These are phyloP conservation scores for Clavariopsis aquatica DNA, from an alignment of 495 filamentous ascomycete species.

Conservation along the genomic window DNA sequence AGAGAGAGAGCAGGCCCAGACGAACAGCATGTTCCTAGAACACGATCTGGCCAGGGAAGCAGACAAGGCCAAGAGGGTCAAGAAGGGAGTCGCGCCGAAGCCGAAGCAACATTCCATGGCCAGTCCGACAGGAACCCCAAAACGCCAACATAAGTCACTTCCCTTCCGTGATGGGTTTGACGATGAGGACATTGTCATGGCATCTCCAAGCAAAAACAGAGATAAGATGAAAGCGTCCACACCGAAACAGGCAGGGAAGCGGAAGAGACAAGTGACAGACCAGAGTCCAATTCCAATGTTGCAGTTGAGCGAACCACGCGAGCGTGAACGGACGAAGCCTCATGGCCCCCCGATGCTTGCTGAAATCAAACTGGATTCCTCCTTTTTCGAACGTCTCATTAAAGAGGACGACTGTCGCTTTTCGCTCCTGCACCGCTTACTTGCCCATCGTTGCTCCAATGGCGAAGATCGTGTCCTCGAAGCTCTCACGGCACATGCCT, in stretches of 20 bases:
- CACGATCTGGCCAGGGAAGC: slow-evolving; percentile 65
- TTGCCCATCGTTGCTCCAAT: slow-evolving; percentile 56
- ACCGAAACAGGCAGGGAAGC: slow-evolving; percentile 61
- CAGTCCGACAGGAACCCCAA: slow-evolving; percentile 58
- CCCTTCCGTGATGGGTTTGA: slow-evolving; percentile 71
- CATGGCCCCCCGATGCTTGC: slow-evolving; percentile 9
- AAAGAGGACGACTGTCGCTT: slow-evolving; percentile 45
- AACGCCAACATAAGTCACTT: slow-evolving; percentile 53
- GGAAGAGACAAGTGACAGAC: slow-evolving; percentile 60
- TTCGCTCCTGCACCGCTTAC: slow-evolving; percentile 57
- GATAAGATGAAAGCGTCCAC: slow-evolving; percentile 56
- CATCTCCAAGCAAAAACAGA: slow-evolving; percentile 58
- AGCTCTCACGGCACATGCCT: slow-evolving; percentile 76
- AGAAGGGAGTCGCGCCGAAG: slow-evolving; percentile 45
- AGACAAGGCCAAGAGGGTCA: slow-evolving; percentile 48
- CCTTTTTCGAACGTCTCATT: slow-evolving; percentile 40
- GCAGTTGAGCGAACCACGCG: slow-evolving; percentile 52
- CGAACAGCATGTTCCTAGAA: slow-evolving; percentile 64
- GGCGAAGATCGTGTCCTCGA: slow-evolving; percentile 61
- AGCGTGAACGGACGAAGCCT: slow-evolving; percentile 10
- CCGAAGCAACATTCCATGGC: slow-evolving; percentile 16
- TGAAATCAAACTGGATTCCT: slow-evolving; percentile 39
- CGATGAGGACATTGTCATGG: slow-evolving; percentile 64
- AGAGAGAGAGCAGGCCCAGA: slow-evolving; percentile 62
- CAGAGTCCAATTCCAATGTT: slow-evolving; percentile 57